Base-by-base conservation (phyloP, 225 moss, liverwort and hornwort genomes). In the Bryum argenteum region DNA sequence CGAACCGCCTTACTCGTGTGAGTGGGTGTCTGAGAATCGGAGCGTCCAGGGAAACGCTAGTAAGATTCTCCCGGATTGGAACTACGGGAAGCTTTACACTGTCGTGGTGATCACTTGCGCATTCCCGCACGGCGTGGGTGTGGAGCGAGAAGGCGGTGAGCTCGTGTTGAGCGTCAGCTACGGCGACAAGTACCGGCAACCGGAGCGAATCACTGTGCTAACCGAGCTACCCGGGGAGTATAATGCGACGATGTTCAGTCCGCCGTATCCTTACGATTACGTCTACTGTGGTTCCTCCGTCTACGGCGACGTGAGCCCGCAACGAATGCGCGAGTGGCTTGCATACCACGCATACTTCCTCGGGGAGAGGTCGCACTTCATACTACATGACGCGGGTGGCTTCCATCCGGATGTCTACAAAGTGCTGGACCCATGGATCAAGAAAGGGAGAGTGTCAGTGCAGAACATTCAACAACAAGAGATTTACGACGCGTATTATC, bases 251-350 rank as follows among this genome's bases (percentile, higher is more conserved):
- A 39, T 62, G 42, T 87, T 73, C 63, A 23, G 17, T 8, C 10
- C 53, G 1, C 77, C 81, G 0, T 72, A 58, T 40, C 75, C 63
- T 3, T 84, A 81, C 71, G 84, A 84, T 11, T 81, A 78, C 63
- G 78, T 87, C 28, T 84, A 84, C 67, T 87, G 84, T 15, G 87
- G 87, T 1, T 81, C 84, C 2, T 74, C 87, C 23, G 63, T 81
- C 1, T 85, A 75, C 50, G 85, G 85, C 10, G 71, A 78, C 22
- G 75, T 79, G 53, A 79, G 76, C 65, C 85, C 85, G 12, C 82
- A 81, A 61, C 45, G 84, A 5, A 83, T 87, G 66, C 81, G 87
- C 33, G 84, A 87, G 54, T 87, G 87, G 87, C 56, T 87, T 22
- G 87, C 87, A 23, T 87, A 87, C 48, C 87, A 87, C 10, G 43